Evolutionary conservation across 2,329 filamentous ascomycete genomes (phyloP).

Genomic region (Botryotinia narcissicola): DNA sequence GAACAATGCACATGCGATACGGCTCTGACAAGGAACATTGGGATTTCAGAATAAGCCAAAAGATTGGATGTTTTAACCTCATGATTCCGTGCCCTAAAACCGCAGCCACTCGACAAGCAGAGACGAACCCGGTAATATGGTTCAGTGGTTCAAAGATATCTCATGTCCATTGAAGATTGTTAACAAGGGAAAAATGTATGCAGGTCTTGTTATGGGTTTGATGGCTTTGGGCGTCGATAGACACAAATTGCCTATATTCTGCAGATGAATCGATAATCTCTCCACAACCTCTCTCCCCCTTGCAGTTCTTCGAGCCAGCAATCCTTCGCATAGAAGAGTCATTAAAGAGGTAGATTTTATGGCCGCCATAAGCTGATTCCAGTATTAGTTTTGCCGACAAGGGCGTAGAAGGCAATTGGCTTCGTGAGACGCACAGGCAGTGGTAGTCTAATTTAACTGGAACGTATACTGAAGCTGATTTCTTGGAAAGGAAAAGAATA

Average conservation of each 20-base stretch:
- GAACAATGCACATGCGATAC: conserved; percentile 14
- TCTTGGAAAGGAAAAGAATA: not conserved
- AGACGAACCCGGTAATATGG: conserved; percentile 4
- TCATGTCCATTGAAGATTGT: not conserved
- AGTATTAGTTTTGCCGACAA: not conserved
- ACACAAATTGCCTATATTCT: not conserved
- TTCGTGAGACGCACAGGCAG: not conserved
- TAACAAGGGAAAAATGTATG: not conserved
- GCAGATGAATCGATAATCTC: not conserved
- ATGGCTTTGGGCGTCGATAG: not conserved
- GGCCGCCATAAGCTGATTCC: not conserved
- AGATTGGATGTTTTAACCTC: not conserved
- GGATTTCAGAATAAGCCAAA: not conserved
- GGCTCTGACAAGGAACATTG: not conserved
- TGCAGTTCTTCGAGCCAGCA: not conserved
- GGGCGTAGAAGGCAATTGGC: not conserved
- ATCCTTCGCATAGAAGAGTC: not conserved
- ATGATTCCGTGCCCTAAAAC: not conserved
- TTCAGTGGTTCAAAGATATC: not conserved
- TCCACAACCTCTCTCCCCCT: not conserved
- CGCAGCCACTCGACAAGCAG: conserved; percentile 11
- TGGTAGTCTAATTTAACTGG: not conserved
- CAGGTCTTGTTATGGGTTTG: not conserved
- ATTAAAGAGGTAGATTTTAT: not conserved
- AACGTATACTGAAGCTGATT: not conserved